Base-by-base conservation (phyloP, 192 early-diverging fungal genomes). In the Podila epicladia region DNA sequence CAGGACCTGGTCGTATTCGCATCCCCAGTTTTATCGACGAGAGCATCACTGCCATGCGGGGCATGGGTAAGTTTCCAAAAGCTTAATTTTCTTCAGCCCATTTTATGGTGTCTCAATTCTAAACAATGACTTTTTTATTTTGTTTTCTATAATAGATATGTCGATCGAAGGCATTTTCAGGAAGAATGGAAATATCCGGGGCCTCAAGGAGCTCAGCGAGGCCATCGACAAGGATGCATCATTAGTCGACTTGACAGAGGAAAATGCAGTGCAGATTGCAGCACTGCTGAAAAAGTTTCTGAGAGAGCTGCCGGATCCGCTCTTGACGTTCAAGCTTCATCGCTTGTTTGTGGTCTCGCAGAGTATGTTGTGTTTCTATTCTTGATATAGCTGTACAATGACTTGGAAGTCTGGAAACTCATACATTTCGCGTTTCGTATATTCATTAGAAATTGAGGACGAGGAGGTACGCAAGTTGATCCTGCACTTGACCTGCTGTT, bases 251-350 rank as follows among this genome's bases (percentile, higher is more conserved):
- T 72, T 97, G 38, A 68, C 75, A 12, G 86, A 90, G 24, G 92
- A 94, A 13, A 94, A 94, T 72, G 89, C 93, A 11, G 92, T 99
- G 53, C 97, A 98, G 82, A 88, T 98, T 33, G 97, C 98, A 2
- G 98, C 98, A 20, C 83, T 99, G 61, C 82, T 99, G 72, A 98
- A 98, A 71, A 98, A 96, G 87, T 99, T 97, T 66, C 83, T 99
- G 76, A 90, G 98, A 28, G 97, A 99, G 48, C 74, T 99, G 72
- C 97, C 98, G 2, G 98, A 99, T 58, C 97, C 98, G 8, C 77
- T 99, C 37, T 86, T 99, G 58, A 97, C 98, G 2, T 95, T 92
- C 74, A 92, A 93, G 72, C 88, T 99, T 45, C 92, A 96, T 75
- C 86, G 89, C 28, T 77, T 99, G 28, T 97, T 99, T 82, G 83